Conservation (phyloP, 2,329 filamentous ascomycete species). For the Diaporthe velutina region DNA sequence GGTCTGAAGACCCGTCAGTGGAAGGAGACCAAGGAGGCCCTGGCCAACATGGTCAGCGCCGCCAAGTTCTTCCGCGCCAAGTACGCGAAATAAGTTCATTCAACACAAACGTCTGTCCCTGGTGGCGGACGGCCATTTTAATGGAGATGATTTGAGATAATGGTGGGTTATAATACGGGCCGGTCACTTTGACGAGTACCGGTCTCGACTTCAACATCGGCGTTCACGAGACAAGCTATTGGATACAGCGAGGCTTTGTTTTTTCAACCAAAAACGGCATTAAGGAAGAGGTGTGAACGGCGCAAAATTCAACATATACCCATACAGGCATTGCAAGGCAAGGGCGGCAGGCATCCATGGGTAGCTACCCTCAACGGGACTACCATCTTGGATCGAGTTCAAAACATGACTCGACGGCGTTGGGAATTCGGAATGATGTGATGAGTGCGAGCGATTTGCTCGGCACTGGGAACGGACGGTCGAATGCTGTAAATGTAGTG, state of each 20-base stretch:
- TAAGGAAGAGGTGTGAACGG: slow-evolving; percentile 35
- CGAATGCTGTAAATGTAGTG: slow-evolving; percentile 20
- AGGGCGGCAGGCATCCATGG: slow-evolving; percentile 33
- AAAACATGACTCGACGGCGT: slow-evolving; percentile 36
- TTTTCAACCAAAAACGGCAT: slow-evolving; percentile 41
- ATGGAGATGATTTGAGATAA: slow-evolving; percentile 35
- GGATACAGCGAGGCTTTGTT: slow-evolving; percentile 40
- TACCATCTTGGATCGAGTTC: slow-evolving; percentile 37
- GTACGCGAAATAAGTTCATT: slow-evolving; percentile 73
- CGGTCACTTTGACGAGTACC: slow-evolving; percentile 44
- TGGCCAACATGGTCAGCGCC: slow-evolving; percentile 97
- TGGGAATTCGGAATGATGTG: slow-evolving; percentile 30
- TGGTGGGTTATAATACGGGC: slow-evolving; percentile 39
- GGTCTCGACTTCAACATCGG: slow-evolving; percentile 69
- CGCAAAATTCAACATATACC: slow-evolving; percentile 43
- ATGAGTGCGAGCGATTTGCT: slow-evolving; percentile 19
- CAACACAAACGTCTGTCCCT: slow-evolving; percentile 42
- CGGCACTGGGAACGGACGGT: background rate
- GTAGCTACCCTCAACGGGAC: slow-evolving; percentile 42
- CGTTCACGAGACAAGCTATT: slow-evolving; percentile 52
- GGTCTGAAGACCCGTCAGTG: slow-evolving; percentile 99
- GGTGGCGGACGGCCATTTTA: slow-evolving; percentile 48
- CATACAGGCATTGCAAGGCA: slow-evolving; percentile 41
- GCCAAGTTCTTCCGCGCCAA: slow-evolving; percentile 97
- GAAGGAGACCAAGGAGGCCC: slow-evolving; percentile 97